Evolutionary conservation across 345 rosid species (phyloP).

Genomic region (Brassica cretica): DNA sequence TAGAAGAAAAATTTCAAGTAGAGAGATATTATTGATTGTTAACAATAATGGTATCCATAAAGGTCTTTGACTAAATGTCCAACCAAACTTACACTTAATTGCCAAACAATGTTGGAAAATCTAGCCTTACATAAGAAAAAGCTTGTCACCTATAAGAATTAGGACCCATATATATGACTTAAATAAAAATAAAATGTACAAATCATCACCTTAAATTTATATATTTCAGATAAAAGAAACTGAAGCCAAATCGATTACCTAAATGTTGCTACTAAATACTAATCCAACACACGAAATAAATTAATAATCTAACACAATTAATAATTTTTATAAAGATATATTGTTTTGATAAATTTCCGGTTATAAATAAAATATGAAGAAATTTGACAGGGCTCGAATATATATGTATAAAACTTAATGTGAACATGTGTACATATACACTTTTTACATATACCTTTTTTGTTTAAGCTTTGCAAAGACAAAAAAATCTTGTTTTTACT

Average conservation of each 20-base stretch:
- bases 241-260: not conserved
- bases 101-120: conserved; percentile 29
- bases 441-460: not conserved
- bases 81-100: conserved; percentile 17
- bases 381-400: not conserved
- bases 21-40: conserved; percentile 13
- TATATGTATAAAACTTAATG: not conserved
- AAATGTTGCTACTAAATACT: not conserved
- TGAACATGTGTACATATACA: not conserved
- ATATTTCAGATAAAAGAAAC: not conserved
- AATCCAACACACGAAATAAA: not conserved
- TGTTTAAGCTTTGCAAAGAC: not conserved
- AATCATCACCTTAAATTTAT: not conserved
- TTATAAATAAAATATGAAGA: not conserved
- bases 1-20: not conserved
- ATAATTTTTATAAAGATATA: not conserved
- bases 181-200: not conserved
- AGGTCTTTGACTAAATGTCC: conserved; percentile 35
- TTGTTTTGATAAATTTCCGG: too few species aligned
- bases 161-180: conserved; percentile 15
- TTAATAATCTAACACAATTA: not conserved
- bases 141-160: conserved; percentile 14
- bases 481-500: not conserved
- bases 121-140: conserved; percentile 3
- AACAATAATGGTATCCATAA: conserved; percentile 29